Conservation (phyloP, 148 eudicot species). For the Polygonum aviculare region DNA sequence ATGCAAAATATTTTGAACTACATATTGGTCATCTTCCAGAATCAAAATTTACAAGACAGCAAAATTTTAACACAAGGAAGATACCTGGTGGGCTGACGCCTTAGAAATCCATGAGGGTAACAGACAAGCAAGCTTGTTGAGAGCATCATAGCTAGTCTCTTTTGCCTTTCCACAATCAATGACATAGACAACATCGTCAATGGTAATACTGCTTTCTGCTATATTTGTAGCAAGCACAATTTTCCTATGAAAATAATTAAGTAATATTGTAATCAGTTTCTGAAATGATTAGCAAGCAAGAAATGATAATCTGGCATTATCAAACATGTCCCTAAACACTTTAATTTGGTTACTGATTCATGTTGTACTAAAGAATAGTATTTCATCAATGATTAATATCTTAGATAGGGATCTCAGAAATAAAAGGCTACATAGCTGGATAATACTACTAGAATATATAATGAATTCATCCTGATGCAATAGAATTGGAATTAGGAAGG, state of each 20-base stretch:
- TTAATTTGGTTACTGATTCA: not conserved
- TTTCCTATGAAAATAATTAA: slow-evolving; percentile 43
- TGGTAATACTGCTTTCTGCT: slow-evolving; percentile 96
- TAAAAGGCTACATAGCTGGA: not conserved
- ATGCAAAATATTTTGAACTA: not conserved
- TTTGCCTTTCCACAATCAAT: slow-evolving; percentile 97
- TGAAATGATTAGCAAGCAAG: not conserved
- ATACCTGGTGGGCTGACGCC: slow-evolving; percentile 99
- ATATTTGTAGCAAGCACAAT: slow-evolving; percentile 93
- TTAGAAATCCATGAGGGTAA: slow-evolving; percentile 98
- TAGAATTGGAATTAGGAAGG: not conserved
- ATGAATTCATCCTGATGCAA: not conserved
- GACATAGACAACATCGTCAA: slow-evolving; percentile 93
- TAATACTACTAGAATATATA: not conserved
- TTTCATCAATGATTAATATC: not conserved
- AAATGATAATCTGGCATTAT: not conserved
- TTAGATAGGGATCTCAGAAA: not conserved
- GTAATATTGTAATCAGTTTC: not conserved
- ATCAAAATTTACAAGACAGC: not conserved
- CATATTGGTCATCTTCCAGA: not conserved
- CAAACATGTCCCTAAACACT: not conserved
- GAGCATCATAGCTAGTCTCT: slow-evolving; percentile 97
- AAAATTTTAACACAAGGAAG: not conserved
- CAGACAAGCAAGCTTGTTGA: slow-evolving; percentile 92
- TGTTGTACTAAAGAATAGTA: not conserved